Evolutionary conservation across 2,329 filamentous ascomycete species (phyloP), one percentile per base, ranked within the genome.

Genomic region (Fusarium coffeatum): DNA sequence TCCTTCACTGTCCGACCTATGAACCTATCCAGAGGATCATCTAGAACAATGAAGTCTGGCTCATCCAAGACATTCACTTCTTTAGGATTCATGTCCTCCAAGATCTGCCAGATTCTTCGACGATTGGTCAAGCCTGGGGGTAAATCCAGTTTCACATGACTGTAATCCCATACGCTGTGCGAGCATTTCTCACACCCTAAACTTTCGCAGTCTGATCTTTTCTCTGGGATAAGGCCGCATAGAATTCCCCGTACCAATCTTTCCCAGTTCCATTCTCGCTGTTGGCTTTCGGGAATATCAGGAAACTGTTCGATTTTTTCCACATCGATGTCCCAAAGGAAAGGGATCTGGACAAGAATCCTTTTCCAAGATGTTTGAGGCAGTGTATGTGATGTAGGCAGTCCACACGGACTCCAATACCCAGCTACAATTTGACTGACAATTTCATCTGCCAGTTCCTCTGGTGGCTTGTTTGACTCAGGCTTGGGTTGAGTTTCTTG

Each of bases 181-280:
- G 12, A 7, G 1, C 8, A 3, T 5, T 30, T 22, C 13, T 22
- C 13, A 15, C n/a, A 8, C 6, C 23, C n/a, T 13, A 12, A 23
- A 6, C 5, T 5, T 7, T 27, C 45, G 13, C 11, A 9, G 22
- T 23, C 8, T 18, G 16, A 25, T 22, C 22, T 30, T 20, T 3
- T 1, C 5, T 20, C 1, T 22, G 18, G 16, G 2, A 7, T 13
- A 15, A 40, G 50, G 8, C 50, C n/a, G 18, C 15, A n/a, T 2
- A 32, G 3, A 23, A 43, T 5, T 8, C 10, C n/a, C 11, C 40
- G 40, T 15, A 30, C 50, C 4, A 43, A 15, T n/a, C 9, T 9
- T n/a, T 54, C 40, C 50, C 40, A 54, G n/a, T 54, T 18, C 50
- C 50, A 54, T 54, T 43, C 50, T 43, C 10, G 5, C 2, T 32